A percentile compares a stretch with the other conserved stretches of the same genome.
Conservation (phyloP, 805 yeast genomes). For the Millerozyma miso region DNA sequence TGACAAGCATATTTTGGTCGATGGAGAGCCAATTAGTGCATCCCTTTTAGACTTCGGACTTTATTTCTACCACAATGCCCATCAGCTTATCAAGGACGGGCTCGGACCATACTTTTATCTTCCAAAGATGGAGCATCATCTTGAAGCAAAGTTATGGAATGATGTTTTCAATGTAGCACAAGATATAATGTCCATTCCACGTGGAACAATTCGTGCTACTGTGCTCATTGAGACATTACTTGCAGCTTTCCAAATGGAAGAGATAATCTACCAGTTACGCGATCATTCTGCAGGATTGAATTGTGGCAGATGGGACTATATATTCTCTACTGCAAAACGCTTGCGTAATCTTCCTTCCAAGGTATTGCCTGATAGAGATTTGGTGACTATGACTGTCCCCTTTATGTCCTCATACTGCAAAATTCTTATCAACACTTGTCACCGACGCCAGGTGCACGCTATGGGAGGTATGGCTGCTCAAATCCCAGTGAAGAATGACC, state of each 20-base stretch:
- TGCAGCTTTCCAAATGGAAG: constrained; percentile 22
- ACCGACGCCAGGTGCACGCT: constrained; percentile 20
- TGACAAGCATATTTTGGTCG: constrained; percentile 16
- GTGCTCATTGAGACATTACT: constrained; percentile 19
- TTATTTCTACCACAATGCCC: constrained; percentile 17
- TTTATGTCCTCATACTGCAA: constrained; percentile 18
- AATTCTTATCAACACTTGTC: constrained; percentile 16
- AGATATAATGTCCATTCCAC: constrained; percentile 12
- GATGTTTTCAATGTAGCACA: constrained; percentile 18
- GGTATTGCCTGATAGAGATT: constrained; percentile 16
- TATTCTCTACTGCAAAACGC: constrained; percentile 17
- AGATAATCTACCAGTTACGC: constrained; percentile 18
- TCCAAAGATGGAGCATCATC: constrained; percentile 20
- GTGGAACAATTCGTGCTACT: constrained; percentile 20
- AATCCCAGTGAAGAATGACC: constrained; percentile 18
- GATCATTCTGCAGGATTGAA: constrained; percentile 17
- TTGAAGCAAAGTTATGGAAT: constrained; percentile 21
- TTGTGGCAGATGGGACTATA: constrained; percentile 23
- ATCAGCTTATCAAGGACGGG: constrained; percentile 12
- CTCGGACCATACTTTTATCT: constrained; percentile 19
- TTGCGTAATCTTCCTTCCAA: constrained; percentile 14
- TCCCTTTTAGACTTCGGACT: constrained; percentile 19
- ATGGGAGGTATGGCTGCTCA: constrained; percentile 25
- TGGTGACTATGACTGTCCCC: constrained; percentile 18
- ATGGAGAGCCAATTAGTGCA: constrained; percentile 17